These are phyloP conservation scores for Xylaria sp. DNA, from an alignment of 2,329 filamentous ascomycete genomes.

Conservation along the genomic window DNA sequence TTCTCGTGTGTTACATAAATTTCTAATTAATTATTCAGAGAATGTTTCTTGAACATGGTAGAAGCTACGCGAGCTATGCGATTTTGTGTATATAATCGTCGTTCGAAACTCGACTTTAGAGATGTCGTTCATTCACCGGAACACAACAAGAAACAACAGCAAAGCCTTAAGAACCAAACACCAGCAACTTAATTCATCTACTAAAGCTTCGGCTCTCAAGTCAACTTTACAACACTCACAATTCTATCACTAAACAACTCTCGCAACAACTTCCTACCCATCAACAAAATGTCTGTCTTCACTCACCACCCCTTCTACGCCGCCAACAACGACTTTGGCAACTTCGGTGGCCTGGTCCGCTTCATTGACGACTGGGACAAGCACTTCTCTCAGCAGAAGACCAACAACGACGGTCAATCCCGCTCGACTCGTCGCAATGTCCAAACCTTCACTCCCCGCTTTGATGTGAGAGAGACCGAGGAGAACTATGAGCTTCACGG, in stretches of 20 bases:
- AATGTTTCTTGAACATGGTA: slow-evolving; percentile 45
- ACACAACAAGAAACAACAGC: slow-evolving; percentile 38
- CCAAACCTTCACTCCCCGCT: slow-evolving; percentile 74
- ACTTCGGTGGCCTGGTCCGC: slow-evolving; percentile 70
- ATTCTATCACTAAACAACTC: slow-evolving; percentile 28
- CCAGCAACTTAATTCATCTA: slow-evolving; percentile 29
- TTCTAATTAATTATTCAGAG: slow-evolving; percentile 40
- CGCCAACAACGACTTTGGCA: slow-evolving; percentile 62
- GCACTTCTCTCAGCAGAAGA: slow-evolving; percentile 57
- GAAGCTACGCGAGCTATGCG: slow-evolving; percentile 37
- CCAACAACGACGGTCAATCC: slow-evolving; percentile 21
- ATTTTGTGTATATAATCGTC: slow-evolving; percentile 48
- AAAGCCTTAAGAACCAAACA: slow-evolving; percentile 40
- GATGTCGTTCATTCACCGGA: slow-evolving; percentile 43
- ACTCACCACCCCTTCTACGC: slow-evolving; percentile 61
- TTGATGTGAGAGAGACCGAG: slow-evolving; percentile 78
- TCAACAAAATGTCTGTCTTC: slow-evolving; percentile 69
- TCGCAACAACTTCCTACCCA: slow-evolving; percentile 39
- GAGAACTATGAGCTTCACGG: slow-evolving; percentile 79
- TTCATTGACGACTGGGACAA: slow-evolving; percentile 72
- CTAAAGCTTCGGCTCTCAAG: slow-evolving; percentile 44
- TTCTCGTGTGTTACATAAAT: slow-evolving; percentile 43
- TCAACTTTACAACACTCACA: slow-evolving; percentile 16
- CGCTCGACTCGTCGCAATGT: slow-evolving; percentile 32
- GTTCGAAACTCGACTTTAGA: slow-evolving; percentile 28